These are phyloP conservation scores for Blastomyces gilchristii DNA, from an alignment of 2,329 filamentous ascomycete species.

Conservation along the genomic window DNA sequence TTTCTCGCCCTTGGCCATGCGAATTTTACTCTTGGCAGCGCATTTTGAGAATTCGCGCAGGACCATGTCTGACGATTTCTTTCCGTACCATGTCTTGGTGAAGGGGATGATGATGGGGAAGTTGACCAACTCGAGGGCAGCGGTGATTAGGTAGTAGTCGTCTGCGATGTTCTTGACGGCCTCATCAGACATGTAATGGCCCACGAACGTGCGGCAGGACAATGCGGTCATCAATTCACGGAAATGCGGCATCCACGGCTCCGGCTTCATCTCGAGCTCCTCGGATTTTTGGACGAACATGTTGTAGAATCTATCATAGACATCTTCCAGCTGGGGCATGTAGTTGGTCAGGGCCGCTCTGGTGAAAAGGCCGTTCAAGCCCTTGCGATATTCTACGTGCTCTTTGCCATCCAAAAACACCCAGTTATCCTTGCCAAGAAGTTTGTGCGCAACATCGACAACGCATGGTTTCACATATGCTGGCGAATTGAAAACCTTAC, in stretches of 20 bases:
- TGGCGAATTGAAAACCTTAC: conserved; percentile 95
- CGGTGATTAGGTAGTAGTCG: conserved; percentile 95
- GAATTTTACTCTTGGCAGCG: conserved; percentile 83
- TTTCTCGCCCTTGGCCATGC: conserved; percentile 79
- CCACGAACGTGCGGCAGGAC: conserved; percentile 92
- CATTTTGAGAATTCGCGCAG: conserved; percentile 82
- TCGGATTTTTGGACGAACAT: conserved; percentile 66
- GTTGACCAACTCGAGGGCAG: conserved; percentile 92
- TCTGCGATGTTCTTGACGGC: conserved; percentile 88
- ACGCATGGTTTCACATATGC: conserved; percentile 89
- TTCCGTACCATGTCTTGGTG: conserved; percentile 95
- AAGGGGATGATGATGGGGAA: conserved; percentile 93
- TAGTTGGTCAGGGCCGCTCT: conserved; percentile 78
- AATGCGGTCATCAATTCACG: conserved; percentile 92
- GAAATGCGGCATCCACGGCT: conserved; percentile 84
- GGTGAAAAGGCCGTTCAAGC: conserved; percentile 88
- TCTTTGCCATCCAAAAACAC: conserved; percentile 92
- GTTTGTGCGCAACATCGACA: conserved; percentile 86
- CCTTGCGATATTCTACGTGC: conserved; percentile 95
- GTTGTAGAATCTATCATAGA: conserved; percentile 79
- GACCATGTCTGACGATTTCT: conserved; percentile 89
- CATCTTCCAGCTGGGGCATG: conserved; percentile 82
- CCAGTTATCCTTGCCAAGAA: conserved; percentile 87
- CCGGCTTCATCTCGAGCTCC: conserved; percentile 59
- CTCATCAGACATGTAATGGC: conserved; percentile 85